Evolutionary conservation across 129 eudicot species (phyloP).

Genomic region (Ambrosia trifida): DNA sequence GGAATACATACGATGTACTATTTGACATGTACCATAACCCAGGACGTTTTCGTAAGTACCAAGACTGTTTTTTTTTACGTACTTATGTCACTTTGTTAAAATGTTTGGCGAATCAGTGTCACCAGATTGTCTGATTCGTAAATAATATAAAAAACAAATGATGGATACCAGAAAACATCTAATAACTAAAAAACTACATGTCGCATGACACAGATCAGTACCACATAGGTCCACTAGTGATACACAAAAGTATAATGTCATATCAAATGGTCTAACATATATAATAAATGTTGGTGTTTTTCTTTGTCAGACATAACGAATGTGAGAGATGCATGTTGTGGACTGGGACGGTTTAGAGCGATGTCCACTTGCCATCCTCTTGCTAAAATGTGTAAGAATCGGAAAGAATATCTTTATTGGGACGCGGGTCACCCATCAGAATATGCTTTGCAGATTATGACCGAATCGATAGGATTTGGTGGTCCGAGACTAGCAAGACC

Average conservation of each 20-base stretch:
- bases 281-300: neutral
- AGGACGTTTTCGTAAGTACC: slow-evolving; percentile 26
- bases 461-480: slow-evolving; percentile 25
- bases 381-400: slow-evolving; percentile 21
- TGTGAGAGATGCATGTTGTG: slow-evolving; percentile 29
- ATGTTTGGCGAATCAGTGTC: neutral
- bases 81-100: neutral
- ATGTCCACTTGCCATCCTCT: slow-evolving; percentile 30
- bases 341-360: slow-evolving; percentile 37
- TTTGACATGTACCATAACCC: slow-evolving; percentile 5
- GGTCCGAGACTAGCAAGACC: slow-evolving; percentile 21
- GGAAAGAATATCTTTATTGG: slow-evolving; percentile 34
- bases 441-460: slow-evolving; percentile 3
- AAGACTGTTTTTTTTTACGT: neutral
- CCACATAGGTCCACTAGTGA: neutral
- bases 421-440: slow-evolving; percentile 32
- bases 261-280: neutral
- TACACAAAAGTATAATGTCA: neutral
- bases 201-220: neutral
- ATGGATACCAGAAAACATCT: neutral
- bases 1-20: slow-evolving; percentile 18
- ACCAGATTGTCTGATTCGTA: neutral
- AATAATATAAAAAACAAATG: neutral
- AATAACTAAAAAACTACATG: neutral
- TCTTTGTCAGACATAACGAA: slow-evolving; percentile 22